phyloP scores from a whole-genome alignment of 1,139 yeast species.

The Geotrichum aggregatum region DNA sequence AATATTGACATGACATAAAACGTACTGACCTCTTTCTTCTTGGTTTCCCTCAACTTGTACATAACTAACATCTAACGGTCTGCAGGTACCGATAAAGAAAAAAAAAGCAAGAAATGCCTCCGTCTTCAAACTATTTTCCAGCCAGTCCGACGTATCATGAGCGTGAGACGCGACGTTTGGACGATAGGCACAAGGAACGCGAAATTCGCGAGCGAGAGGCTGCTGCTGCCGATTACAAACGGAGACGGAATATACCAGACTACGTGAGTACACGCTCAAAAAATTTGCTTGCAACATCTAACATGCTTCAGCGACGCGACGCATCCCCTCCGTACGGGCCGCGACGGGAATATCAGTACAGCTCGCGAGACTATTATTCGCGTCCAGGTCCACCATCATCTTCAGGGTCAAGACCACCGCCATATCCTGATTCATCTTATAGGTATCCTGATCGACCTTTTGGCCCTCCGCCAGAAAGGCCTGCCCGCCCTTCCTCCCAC shows the following conservation, averaged over 20 bases:
- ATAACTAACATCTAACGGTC: neutral
- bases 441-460: constrained; percentile 10
- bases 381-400: constrained; percentile 11
- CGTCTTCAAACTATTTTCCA: constrained; percentile 4
- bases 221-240: constrained; percentile 29
- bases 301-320: constrained; percentile 3
- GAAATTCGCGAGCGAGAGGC: constrained; percentile 20
- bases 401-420: neutral
- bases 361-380: constrained; percentile 1
- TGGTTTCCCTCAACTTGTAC: neutral
- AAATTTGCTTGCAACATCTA: neutral
- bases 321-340: constrained; percentile 7
- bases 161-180: constrained; percentile 5
- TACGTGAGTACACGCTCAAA: constrained; percentile 11
- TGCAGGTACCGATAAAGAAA: neutral
- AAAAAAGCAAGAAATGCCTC: neutral
- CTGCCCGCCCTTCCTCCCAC: neutral
- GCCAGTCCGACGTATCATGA: neutral
- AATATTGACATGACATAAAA: neutral
- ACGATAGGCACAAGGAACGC: constrained; percentile 10
- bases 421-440: constrained; percentile 8
- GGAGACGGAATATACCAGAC: constrained; percentile 27
- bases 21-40: neutral
- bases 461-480: neutral
- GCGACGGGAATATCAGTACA: constrained; percentile 10